A percentile compares a stretch with the other conserved stretches of the same genome.
phyloP scores from a whole-genome alignment of 768 basidiomycete genomes.

The Amanita thiersii region DNA sequence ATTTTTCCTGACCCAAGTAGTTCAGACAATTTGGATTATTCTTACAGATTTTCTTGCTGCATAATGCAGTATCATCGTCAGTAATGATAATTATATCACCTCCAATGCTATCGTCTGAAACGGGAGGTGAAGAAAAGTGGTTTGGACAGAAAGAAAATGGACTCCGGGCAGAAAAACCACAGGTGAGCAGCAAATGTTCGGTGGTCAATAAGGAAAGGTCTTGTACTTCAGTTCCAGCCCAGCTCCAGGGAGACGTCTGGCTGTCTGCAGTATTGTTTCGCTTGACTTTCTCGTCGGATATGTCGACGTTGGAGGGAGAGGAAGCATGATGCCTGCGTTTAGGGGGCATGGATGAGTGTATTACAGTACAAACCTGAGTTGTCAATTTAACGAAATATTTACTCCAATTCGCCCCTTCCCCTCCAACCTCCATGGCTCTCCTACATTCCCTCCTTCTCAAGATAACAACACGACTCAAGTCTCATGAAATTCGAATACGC shows the following conservation, averaged over 20 bases:
- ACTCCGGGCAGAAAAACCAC: constrained; percentile 52
- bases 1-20: constrained; percentile 76
- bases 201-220: constrained; percentile 50
- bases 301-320: constrained; percentile 27
- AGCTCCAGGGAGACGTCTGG: constrained; percentile 58
- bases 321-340: constrained; percentile 53
- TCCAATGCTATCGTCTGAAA: constrained; percentile 34
- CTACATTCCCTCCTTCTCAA: not conserved
- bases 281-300: constrained; percentile 53
- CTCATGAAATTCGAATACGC: constrained; percentile 34
- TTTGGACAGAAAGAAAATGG: constrained; percentile 48
- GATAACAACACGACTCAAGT: constrained; percentile 2
- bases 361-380: constrained; percentile 5
- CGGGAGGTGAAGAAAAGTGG: constrained; percentile 28
- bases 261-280: constrained; percentile 41
- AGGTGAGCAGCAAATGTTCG: constrained; percentile 60
- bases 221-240: constrained; percentile 65
- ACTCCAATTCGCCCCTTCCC: too few relatives aligned
- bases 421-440: constrained; percentile 3
- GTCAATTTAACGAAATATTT: too few relatives aligned
- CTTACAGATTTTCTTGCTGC: constrained; percentile 60
- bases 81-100: constrained; percentile 66
- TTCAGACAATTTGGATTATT: constrained; percentile 82
- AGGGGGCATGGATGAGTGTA: constrained; percentile 33
- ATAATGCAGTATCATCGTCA: constrained; percentile 51